Conservation (phyloP, 2,329 filamentous ascomycete species). For the Aureobasidium sp. region DNA sequence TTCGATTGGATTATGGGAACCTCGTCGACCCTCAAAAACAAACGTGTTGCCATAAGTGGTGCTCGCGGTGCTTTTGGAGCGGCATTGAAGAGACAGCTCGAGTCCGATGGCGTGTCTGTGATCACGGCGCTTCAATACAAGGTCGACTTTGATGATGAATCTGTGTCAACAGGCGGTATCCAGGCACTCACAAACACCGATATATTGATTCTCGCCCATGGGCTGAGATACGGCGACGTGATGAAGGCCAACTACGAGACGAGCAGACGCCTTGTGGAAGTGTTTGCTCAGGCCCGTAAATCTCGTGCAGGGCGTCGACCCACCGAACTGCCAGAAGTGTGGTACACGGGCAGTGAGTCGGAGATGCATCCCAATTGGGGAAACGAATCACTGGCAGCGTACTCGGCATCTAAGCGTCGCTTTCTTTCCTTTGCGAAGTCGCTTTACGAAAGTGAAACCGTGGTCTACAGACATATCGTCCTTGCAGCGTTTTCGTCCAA, state of each 20-base stretch:
- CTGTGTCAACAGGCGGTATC: background rate
- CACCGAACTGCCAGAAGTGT: background rate
- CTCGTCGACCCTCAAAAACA: background rate
- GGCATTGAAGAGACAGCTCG: background rate
- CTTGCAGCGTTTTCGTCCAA: background rate
- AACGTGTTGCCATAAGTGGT: background rate
- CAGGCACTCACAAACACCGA: background rate
- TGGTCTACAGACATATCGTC: background rate
- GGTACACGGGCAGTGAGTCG: background rate
- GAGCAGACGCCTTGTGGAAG: background rate
- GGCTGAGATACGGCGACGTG: background rate
- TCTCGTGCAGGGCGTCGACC: background rate
- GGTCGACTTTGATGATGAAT: background rate
- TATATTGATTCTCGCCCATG: background rate
- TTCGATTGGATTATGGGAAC: background rate
- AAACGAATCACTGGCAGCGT: background rate
- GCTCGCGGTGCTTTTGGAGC: background rate
- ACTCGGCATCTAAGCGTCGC: background rate
- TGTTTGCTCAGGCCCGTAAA: background rate
- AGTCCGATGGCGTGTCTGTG: background rate
- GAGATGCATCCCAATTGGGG: background rate
- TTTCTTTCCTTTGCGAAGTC: background rate
- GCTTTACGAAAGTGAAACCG: background rate
- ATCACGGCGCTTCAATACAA: background rate
- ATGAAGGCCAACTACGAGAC: conserved; percentile 1